These are phyloP conservation scores for Cucumis sativus DNA, from an alignment of 306 rosid species.

Conservation along the genomic window DNA sequence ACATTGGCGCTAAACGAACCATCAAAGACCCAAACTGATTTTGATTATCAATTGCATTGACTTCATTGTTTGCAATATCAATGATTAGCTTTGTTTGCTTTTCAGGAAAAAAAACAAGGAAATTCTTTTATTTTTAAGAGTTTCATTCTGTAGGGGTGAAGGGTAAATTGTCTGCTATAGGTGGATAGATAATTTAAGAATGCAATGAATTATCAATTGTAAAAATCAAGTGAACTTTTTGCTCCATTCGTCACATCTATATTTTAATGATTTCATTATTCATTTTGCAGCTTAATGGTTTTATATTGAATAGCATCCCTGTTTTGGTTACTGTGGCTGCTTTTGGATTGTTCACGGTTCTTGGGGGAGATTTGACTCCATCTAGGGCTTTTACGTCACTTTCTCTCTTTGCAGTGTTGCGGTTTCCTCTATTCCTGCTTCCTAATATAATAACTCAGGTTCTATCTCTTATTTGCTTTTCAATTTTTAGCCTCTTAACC, in stretches of 20 bases:
- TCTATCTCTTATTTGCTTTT: neutral
- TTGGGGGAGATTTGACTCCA: conserved; percentile 91
- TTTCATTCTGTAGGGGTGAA: neutral
- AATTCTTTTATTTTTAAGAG: neutral
- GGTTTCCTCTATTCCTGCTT: conserved; percentile 96
- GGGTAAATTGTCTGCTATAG: neutral
- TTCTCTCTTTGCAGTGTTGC: conserved; percentile 89
- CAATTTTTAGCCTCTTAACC: neutral
- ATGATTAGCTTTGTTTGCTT: neutral
- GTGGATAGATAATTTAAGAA: neutral
- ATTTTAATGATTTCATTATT: neutral
- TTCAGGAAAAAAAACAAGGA: neutral
- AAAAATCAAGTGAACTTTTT: neutral
- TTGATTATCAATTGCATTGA: too few species aligned
- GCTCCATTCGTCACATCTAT: neutral
- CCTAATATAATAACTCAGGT: conserved; percentile 98
- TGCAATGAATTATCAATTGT: neutral
- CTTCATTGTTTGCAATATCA: too few species aligned
- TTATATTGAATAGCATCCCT: conserved; percentile 80
- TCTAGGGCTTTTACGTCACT: conserved; percentile 93
- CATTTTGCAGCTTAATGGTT: conserved; percentile 61
- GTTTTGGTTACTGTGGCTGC: conserved; percentile 89
- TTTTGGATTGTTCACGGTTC: conserved; percentile 84
- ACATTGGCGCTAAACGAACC: too few species aligned
- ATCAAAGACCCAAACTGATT: too few species aligned